phyloP scores from a whole-genome alignment of 2,329 filamentous ascomycete species.

The Colletotrichum higginsianum region DNA sequence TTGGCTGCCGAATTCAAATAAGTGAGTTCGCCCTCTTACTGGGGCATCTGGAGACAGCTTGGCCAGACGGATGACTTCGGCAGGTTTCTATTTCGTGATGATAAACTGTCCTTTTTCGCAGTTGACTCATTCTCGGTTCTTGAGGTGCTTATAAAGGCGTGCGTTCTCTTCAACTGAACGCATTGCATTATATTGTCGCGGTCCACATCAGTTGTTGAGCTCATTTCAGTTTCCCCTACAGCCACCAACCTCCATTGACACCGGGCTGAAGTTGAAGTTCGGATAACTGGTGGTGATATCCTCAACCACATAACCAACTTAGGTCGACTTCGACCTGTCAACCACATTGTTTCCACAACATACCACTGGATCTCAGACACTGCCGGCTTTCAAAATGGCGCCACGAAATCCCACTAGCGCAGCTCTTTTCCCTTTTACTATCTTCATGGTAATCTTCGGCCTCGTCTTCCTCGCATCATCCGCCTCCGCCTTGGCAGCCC shows the following conservation, averaged over 20 bases:
- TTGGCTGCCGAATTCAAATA: slow-evolving; percentile 43
- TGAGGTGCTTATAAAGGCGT: slow-evolving; percentile 6
- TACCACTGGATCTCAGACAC: neutral
- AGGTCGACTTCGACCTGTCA: neutral
- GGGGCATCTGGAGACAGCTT: slow-evolving; percentile 39
- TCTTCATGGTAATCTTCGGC: slow-evolving; percentile 36
- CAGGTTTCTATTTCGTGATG: slow-evolving; percentile 36
- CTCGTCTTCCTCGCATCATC: slow-evolving; percentile 30
- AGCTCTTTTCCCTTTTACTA: slow-evolving; percentile 12
- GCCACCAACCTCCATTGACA: neutral
- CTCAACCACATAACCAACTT: neutral
- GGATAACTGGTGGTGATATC: neutral
- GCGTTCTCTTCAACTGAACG: neutral
- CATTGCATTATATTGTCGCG: neutral
- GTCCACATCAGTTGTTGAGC: neutral
- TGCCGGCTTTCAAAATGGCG: slow-evolving; percentile 23
- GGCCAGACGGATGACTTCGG: slow-evolving; percentile 38
- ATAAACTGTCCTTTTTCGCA: slow-evolving; percentile 41
- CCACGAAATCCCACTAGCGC: neutral
- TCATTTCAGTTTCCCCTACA: neutral
- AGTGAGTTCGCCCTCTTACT: slow-evolving; percentile 34
- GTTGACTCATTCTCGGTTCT: slow-evolving; percentile 37
- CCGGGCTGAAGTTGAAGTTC: neutral
- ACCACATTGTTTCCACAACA: neutral
- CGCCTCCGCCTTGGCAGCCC: slow-evolving; percentile 27